Base-by-base conservation (phyloP, 371 early-diverging fungal species). In the Mortierella polycephala region DNA sequence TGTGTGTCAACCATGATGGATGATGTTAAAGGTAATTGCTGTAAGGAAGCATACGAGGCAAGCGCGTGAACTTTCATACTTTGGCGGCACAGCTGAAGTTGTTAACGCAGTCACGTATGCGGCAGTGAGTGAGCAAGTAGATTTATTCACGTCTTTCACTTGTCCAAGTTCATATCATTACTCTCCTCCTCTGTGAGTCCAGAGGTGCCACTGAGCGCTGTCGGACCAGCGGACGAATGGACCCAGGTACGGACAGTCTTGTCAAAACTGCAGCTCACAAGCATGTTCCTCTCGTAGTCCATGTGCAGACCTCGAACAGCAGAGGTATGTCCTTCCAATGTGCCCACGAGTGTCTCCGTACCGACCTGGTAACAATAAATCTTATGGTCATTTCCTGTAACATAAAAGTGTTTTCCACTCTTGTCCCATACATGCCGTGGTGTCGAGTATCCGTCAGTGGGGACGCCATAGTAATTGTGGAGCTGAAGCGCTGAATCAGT, bases 401-500 rank as follows among this genome's bases (percentile, higher is more conserved):
- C 89, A 71, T 88, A 91, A 67, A 94, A 86, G 55, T 87, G 89
- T 23, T 83, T 82, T 10, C 94, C 93, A 51, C 81, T 75, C n/a
- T 87, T 75, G 67, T 90, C 87, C 88, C 89, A 93, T 44, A 67
- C 75, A 83, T 88, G 89, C 54, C 85, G 85, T 41, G 84, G 89
- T 21, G 84, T 89, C 46, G 83, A 83, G 69, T 86, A 92, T 74
- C 69, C 84, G 67, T 93, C 92, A 0, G 85, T 85, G 1, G 87
- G 85, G 8, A 85, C 76, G 12, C 90, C 89, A 75, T 90, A 95
- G 50, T 90, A 89, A 64, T 91, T 91, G 62, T 87, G 86, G 7
- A 88, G 66, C 49, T 91, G 90, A 16, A 67, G 69, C 7, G 84
- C 69, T 10, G 86, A 76, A 7, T 82, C 84, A 0, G 83, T 71